Conservation (phyloP, 768 basidiomycete genomes). For the Panus rudis region DNA sequence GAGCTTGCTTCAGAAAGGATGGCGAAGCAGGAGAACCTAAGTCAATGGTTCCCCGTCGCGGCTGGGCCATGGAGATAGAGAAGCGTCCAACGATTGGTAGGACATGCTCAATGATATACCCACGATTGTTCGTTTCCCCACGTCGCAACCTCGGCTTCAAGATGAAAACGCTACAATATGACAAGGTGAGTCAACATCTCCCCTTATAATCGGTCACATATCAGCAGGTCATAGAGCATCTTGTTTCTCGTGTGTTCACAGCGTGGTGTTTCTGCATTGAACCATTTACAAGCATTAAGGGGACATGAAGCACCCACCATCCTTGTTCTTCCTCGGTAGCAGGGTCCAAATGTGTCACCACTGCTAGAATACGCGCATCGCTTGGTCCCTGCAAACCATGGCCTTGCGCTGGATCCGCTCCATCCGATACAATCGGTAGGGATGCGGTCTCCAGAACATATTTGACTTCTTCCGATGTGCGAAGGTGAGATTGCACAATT, state of each 20-base stretch:
- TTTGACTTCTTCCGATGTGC: slow-evolving; percentile 10
- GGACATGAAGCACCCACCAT: slow-evolving; percentile 6
- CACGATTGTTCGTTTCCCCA: slow-evolving; percentile 17
- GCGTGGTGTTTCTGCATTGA: too few species aligned
- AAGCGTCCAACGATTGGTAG: slow-evolving; percentile 54
- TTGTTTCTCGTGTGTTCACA: too few species aligned
- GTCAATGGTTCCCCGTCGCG: slow-evolving; percentile 33
- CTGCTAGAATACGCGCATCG: slow-evolving; percentile 5
- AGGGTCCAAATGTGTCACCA: slow-evolving; percentile 8
- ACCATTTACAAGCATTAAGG: too few species aligned
- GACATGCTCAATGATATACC: slow-evolving; percentile 39
- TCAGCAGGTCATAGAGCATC: too few species aligned
- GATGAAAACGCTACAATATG: slow-evolving; percentile 39
- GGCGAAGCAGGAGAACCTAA: slow-evolving; percentile 21
- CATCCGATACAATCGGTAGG: background rate
- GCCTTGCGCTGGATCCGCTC: background rate
- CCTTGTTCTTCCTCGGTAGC: slow-evolving; percentile 11
- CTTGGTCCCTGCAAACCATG: background rate
- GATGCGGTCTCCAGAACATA: slow-evolving; percentile 4
- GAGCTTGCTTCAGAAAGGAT: slow-evolving; percentile 25
- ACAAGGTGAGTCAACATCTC: background rate
- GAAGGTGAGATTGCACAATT: background rate
- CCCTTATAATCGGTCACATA: too few species aligned
- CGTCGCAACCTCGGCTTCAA: slow-evolving; percentile 30
- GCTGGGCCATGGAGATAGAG: slow-evolving; percentile 51